These are phyloP conservation scores for Schwanniomyces yamadae DNA, from an alignment of 805 yeast species.

Conservation along the genomic window DNA sequence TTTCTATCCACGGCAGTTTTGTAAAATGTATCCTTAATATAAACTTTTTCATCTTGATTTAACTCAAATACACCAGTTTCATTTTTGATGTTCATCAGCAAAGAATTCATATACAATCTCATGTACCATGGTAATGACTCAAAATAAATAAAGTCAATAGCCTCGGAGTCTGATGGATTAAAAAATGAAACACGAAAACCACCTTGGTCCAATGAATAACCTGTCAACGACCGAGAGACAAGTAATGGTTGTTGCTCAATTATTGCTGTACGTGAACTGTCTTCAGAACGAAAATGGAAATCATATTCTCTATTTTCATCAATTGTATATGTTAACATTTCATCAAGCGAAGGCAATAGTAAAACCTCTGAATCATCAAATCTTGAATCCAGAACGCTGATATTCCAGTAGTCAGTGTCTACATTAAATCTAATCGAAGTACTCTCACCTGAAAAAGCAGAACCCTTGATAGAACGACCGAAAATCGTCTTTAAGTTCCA, in stretches of 20 bases:
- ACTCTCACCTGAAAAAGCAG: constrained; percentile 52
- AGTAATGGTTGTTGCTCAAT: constrained; percentile 63
- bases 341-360: neutral
- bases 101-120: constrained; percentile 74
- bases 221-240: constrained; percentile 85
- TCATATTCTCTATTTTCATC: constrained; percentile 27
- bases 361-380: neutral
- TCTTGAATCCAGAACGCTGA: constrained; percentile 14
- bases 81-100: constrained; percentile 38
- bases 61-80: constrained; percentile 16
- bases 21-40: constrained; percentile 57
- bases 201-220: constrained; percentile 88
- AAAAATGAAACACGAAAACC: constrained; percentile 76
- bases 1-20: constrained; percentile 76
- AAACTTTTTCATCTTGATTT: constrained; percentile 16
- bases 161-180: constrained; percentile 54
- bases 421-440: constrained; percentile 46
- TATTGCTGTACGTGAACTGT: constrained; percentile 44
- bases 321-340: constrained; percentile 10
- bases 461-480: constrained; percentile 66
- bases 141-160: constrained; percentile 58
- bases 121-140: constrained; percentile 94
- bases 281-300: constrained; percentile 40
- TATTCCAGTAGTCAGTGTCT: constrained; percentile 48
- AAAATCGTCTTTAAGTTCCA: constrained; percentile 66